Evolutionary conservation across 306 rosid genomes (phyloP).

Genomic region (Spatholobus suberectus): DNA sequence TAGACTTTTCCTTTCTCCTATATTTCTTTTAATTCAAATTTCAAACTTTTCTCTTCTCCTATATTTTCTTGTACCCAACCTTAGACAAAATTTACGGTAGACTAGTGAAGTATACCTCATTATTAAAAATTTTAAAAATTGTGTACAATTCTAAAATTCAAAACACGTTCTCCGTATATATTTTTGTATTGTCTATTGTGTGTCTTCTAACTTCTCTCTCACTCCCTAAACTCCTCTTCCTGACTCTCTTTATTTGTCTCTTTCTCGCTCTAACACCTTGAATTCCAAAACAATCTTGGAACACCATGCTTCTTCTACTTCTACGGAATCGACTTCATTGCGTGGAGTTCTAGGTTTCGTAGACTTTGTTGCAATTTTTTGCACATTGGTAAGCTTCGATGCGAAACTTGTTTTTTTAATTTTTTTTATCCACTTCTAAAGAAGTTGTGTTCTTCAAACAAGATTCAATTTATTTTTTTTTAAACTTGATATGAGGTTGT

Average conservation of each 20-base stretch:
- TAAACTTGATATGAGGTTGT: too few relatives aligned
- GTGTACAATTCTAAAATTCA: background rate
- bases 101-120: too few relatives aligned
- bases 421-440: too few relatives aligned
- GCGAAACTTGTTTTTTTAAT: too few relatives aligned
- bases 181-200: background rate
- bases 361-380: constrained; percentile 34
- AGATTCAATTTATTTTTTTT: too few relatives aligned
- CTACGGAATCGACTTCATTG: constrained; percentile 24
- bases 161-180: background rate
- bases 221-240: constrained; percentile 29
- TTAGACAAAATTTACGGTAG: too few relatives aligned
- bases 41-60: too few relatives aligned
- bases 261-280: constrained; percentile 49
- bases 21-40: too few relatives aligned
- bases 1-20: too few relatives aligned
- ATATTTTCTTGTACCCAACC: too few relatives aligned
- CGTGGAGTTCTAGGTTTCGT: constrained; percentile 25
- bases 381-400: constrained; percentile 66
- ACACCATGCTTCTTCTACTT: constrained; percentile 38
- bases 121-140: background rate
- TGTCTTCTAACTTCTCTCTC: background rate
- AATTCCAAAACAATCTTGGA: constrained; percentile 25
- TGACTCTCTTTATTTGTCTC: constrained; percentile 4
- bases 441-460: too few relatives aligned